phyloP scores from a whole-genome alignment of 1,284 basidiomycete species.

The Sporisorium iseilematis-ciliati region DNA sequence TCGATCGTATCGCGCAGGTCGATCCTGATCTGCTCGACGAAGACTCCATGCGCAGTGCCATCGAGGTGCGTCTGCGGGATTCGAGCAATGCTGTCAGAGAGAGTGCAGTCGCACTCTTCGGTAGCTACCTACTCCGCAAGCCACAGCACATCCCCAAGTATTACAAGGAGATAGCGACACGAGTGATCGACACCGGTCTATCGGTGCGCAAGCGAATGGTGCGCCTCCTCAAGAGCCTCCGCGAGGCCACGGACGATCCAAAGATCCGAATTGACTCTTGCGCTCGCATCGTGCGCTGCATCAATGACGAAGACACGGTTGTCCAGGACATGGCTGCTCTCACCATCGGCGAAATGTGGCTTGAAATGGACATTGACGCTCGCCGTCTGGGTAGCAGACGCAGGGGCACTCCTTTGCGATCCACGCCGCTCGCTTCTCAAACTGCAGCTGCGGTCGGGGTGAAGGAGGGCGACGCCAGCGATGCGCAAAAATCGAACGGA shows the following conservation, averaged over 20 bases:
- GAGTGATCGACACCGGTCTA: conserved; percentile 91
- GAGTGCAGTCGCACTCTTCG: conserved; percentile 92
- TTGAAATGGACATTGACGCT: conserved; percentile 69
- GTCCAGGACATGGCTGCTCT: conserved; percentile 88
- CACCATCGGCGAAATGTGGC: conserved; percentile 90
- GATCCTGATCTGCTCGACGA: conserved; percentile 55
- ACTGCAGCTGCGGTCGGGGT: conserved; percentile 4
- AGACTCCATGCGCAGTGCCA: conserved; percentile 71
- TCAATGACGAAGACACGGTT: conserved; percentile 90
- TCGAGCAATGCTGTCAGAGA: conserved; percentile 93
- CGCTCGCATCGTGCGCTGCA: conserved; percentile 82
- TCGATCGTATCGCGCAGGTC: conserved; percentile 55
- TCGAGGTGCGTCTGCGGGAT: conserved; percentile 89
- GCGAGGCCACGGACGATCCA: conserved; percentile 76
- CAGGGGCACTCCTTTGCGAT: conserved; percentile 19
- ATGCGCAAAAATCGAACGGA: neutral
- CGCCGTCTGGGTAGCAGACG: conserved; percentile 31
- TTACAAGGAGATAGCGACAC: conserved; percentile 84
- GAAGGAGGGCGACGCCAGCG: conserved; percentile 1
- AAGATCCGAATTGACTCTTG: conserved; percentile 82
- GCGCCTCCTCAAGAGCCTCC: conserved; percentile 88
- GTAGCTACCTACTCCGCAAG: conserved; percentile 90
- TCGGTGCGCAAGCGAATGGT: conserved; percentile 94
- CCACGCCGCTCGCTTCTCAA: conserved; percentile 8
- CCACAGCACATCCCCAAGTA: conserved; percentile 86